Conservation (phyloP, 441 rosid species). For the Breynia disticha region DNA sequence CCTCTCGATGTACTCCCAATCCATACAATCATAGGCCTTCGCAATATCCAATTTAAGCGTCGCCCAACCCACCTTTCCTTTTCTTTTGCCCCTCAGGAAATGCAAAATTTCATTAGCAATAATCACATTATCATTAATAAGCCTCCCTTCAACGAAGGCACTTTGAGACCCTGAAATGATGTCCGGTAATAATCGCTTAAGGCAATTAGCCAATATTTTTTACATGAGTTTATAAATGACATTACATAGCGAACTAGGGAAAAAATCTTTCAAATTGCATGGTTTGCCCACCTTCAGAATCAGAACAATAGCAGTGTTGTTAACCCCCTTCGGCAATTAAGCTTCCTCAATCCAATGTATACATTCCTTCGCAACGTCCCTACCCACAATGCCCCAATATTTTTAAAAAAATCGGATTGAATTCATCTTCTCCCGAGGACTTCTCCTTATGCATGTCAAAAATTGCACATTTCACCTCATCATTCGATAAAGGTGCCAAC, state of each 20-base stretch:
- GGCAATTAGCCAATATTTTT: background rate
- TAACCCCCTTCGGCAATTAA: background rate
- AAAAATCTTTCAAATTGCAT: background rate
- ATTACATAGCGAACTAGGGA: background rate
- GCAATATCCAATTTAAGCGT: background rate
- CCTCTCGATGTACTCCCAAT: background rate
- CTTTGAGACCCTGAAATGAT: background rate
- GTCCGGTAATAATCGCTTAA: background rate
- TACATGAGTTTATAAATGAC: background rate
- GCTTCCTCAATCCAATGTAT: background rate
- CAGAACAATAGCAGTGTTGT: background rate
- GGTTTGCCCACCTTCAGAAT: background rate
- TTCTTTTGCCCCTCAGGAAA: background rate
- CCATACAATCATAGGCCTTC: background rate
- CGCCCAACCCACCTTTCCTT: background rate
- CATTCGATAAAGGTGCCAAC: too few relatives aligned
- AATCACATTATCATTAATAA: background rate
- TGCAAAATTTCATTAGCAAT: background rate
- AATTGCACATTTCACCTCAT: too few relatives aligned
- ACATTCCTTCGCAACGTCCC: background rate
- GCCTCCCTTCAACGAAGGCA: background rate
- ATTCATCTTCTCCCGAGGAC: too few relatives aligned
- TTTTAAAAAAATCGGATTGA: background rate
- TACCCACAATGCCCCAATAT: background rate
- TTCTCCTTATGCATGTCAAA: too few relatives aligned